Evolutionary conservation across 2,329 filamentous ascomycete species (phyloP).

Genomic region (Fusarium cicatricum): DNA sequence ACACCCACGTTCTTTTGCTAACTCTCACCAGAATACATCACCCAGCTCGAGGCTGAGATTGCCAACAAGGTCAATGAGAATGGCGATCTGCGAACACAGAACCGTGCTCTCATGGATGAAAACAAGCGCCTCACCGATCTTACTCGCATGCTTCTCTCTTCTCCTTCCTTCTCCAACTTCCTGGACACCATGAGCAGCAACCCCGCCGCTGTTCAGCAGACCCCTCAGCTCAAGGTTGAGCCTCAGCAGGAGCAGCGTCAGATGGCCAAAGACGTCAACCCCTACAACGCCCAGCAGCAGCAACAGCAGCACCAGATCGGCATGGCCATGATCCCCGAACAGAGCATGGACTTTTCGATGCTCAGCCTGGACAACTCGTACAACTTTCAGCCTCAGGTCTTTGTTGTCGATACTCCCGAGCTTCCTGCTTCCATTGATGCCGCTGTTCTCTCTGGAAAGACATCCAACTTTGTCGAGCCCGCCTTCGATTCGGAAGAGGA

Average conservation of each 20-base stretch:
- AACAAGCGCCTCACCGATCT: slow-evolving; percentile 82
- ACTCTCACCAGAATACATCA: slow-evolving; percentile 82
- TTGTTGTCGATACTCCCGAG: slow-evolving; percentile 76
- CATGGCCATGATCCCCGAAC: slow-evolving; percentile 86
- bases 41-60: slow-evolving; percentile 90
- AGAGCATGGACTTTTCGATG: slow-evolving; percentile 76
- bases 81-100: slow-evolving; percentile 80
- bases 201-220: slow-evolving; percentile 55
- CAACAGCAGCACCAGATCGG: slow-evolving; percentile 76
- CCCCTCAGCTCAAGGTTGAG: slow-evolving; percentile 49
- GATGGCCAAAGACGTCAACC: slow-evolving; percentile 72
- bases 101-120: slow-evolving; percentile 83
- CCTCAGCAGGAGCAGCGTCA: slow-evolving; percentile 57
- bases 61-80: slow-evolving; percentile 84
- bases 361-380: slow-evolving; percentile 68
- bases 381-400: slow-evolving; percentile 75
- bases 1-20: slow-evolving; percentile 8
- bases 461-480: slow-evolving; percentile 61
- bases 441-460: slow-evolving; percentile 75
- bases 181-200: slow-evolving; percentile 75
- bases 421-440: slow-evolving; percentile 68
- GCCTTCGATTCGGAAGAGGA: slow-evolving; percentile 56
- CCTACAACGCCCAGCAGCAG: slow-evolving; percentile 63
- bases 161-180: slow-evolving; percentile 83
- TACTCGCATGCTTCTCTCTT: slow-evolving; percentile 82